Base-by-base conservation (phyloP, 495 filamentous ascomycete genomes). In the Astrothelium macrocarpum region DNA sequence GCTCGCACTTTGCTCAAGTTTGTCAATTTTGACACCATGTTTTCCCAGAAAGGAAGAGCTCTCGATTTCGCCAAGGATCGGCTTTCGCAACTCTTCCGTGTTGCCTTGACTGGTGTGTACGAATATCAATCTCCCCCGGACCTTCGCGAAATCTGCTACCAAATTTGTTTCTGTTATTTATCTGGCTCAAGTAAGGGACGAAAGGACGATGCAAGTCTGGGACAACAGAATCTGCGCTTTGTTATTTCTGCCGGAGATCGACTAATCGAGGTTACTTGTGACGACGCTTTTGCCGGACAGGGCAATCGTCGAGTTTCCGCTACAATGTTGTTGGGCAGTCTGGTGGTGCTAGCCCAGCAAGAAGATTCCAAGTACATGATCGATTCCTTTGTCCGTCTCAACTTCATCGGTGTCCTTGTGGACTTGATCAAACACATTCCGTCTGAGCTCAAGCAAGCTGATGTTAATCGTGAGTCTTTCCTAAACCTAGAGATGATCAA, bases 221-320 rank as follows among this genome's bases (percentile, higher is more conserved):
- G 78, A 53, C 79, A 81, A 53, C 86, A 90, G 66, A 88, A 83
- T 45, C 83, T 87, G 61, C 87, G 86, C 64, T 85, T 87, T 1
- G 82, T 97, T 68, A 91, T 88, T 67, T 75, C 83, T 20, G 82
- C 87, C 36, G 91, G 94, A 60, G 86, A 90, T 65, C 81, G 85
- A 62, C 78, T 96, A 9, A 80, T 97, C 59, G 90, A 94, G 70
- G 84, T 89, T 16, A 81, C 96, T 63, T 97, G 91, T 71, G 93
- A 97, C 72, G 94, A 99, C 78, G 94, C 91, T 60, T 90, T 91
- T 73, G 85, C 85, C 64, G 90, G 90, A 20, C 87, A 92, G 71
- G 83, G 87, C 25, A 81, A 80, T 26, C 94, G 90, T 70, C 87
- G 92, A 62, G 85, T 92, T 18, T 85, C 92, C 2, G 90, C 94